Evolutionary conservation across 257 asterid species (phyloP), one percentile per base, ranked within the genome.

Genomic region (Fraxinus americana): DNA sequence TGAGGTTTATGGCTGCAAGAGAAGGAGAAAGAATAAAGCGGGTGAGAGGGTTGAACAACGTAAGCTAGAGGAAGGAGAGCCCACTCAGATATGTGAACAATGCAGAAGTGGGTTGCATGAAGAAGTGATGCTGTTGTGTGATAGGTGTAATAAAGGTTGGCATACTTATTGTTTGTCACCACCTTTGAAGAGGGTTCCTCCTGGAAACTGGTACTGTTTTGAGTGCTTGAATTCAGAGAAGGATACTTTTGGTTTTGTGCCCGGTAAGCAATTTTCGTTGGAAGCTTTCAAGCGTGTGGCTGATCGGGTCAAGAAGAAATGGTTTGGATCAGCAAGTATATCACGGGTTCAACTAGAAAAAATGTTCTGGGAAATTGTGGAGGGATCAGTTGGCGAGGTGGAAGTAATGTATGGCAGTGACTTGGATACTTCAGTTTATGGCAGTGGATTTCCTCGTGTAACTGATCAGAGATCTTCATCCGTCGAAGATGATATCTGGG

Each of bases 71-170:
- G 86, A 81, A 61, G 87, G 76, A 79, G 90, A 75, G 73, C 79
- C 63, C 10, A 97, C 90, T 83, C 99, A 94, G 86, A 89, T 92
- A 83, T 94, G 99, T 59, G 97, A 94, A 83, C 99, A 92, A 70
- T 94, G 99, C 83, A 84, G 45, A 80, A 94, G 98, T 88, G 98
- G 98, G 75, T 83, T 90, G 85, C 99, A 94, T 70, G 99, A 96
- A 78, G 98, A 94, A 85, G 98, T 94, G 76, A 94, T 94, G 99
- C 86, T 94, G 84, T 82, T 94, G 81, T 94, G 98, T 82, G 99
- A 94, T 85, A 89, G 99, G 43, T 94, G 99, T 84, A 89, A 94
- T 75, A 92, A 90, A 85, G 99, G 99, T 67, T 94, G 99, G 99
- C 99, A 94, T 78, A 88, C 87, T 50, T 89, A 92, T 81, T 94